These are phyloP conservation scores for Mollisiaceae sp. DNA, from an alignment of 2,329 filamentous ascomycete species.

Conservation along the genomic window DNA sequence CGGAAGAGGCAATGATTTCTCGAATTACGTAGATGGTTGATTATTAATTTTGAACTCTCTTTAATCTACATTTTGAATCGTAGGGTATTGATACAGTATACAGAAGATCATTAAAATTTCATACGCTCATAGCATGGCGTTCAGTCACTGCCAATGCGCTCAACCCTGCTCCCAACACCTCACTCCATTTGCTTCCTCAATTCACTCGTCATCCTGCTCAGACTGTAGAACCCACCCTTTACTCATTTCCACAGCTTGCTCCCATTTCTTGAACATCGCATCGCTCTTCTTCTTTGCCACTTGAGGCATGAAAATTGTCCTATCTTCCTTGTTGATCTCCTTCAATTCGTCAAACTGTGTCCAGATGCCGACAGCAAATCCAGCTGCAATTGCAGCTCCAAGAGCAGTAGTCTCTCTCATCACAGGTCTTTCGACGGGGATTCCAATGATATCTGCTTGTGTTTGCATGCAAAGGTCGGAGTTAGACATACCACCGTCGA, in stretches of 20 bases:
- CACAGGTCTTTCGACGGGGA: constrained; percentile 76
- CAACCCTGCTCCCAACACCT: constrained; percentile 5
- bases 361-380: constrained; percentile 78
- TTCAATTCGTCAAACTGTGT: constrained; percentile 74
- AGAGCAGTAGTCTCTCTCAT: constrained; percentile 87
- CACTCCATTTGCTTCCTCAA: constrained; percentile 3
- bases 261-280: constrained; percentile 73
- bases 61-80: neutral
- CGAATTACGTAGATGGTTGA: neutral
- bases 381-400: constrained; percentile 81
- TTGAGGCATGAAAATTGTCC: constrained; percentile 70
- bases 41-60: neutral
- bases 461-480: constrained; percentile 78
- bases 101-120: neutral
- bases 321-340: constrained; percentile 71
- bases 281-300: constrained; percentile 63
- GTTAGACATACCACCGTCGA: constrained; percentile 76
- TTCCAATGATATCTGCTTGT: constrained; percentile 80
- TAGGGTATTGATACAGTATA: constrained; percentile 10
- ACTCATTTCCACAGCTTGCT: constrained; percentile 79
- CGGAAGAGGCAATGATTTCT: neutral
- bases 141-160: constrained; percentile 8
- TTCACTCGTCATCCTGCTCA: constrained; percentile 12
- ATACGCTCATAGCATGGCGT: constrained; percentile 1
- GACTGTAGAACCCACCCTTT: constrained; percentile 64